phyloP scores from a whole-genome alignment of 768 basidiomycete genomes.

The Rubroboletus satanas region DNA sequence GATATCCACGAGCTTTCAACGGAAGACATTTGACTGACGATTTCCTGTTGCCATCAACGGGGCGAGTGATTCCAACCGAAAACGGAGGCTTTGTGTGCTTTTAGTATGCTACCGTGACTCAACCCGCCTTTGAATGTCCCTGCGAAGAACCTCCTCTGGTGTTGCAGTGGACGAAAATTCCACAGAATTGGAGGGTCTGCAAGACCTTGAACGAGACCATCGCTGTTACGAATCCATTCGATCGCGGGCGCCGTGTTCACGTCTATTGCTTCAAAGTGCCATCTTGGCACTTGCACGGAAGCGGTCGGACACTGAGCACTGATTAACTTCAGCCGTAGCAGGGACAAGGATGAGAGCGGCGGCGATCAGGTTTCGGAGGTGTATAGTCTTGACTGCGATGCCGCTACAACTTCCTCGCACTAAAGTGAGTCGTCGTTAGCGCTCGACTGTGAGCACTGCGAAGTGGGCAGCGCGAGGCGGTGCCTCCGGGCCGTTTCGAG shows the following conservation, averaged over 20 bases:
- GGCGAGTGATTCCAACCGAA: not conserved
- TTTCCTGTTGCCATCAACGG: not conserved
- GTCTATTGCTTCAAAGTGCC: conserved; percentile 18
- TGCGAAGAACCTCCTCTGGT: conserved; percentile 14
- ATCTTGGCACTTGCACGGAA: conserved; percentile 18
- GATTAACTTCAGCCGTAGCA: conserved; percentile 17
- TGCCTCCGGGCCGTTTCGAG: conserved; percentile 16
- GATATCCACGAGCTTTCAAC: conserved; percentile 3
- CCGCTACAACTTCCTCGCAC: conserved; percentile 4
- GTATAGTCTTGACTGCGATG: conserved; percentile 11
- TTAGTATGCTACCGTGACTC: not conserved
- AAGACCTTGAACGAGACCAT: not conserved
- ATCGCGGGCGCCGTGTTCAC: conserved; percentile 1
- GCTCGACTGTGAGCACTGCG: not conserved
- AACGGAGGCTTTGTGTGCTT: not conserved
- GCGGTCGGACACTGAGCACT: conserved; percentile 10
- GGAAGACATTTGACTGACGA: not conserved
- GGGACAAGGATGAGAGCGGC: conserved; percentile 21
- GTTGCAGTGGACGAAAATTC: conserved; percentile 7
- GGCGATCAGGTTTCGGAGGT: conserved; percentile 19
- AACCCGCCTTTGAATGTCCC: not conserved
- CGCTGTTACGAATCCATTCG: not conserved
- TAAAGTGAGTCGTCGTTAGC: not conserved
- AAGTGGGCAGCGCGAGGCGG: conserved; percentile 12
- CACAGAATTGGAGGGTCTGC: not conserved